These are phyloP conservation scores for Fusarium sp. DNA, from an alignment of 2,329 filamentous ascomycete species.

Conservation along the genomic window DNA sequence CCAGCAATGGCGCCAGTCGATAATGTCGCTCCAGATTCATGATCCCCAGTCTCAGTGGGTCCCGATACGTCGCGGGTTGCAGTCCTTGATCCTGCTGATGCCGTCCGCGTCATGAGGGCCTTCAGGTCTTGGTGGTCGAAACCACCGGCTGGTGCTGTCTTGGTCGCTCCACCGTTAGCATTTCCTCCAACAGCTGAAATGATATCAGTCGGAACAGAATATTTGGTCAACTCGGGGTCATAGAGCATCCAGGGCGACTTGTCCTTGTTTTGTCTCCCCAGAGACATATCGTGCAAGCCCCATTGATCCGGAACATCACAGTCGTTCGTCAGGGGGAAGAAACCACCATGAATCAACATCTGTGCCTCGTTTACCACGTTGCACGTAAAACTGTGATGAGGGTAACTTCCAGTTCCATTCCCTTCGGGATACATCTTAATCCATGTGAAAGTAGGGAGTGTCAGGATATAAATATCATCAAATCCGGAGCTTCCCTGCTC, in stretches of 20 bases:
- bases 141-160: conserved; percentile 59
- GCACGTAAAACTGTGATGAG: conserved; percentile 68
- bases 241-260: conserved; percentile 65
- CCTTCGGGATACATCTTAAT: conserved; percentile 64
- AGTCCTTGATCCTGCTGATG: conserved; percentile 59
- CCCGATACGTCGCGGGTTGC: conserved; percentile 61
- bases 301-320: conserved; percentile 66
- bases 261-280: conserved; percentile 62
- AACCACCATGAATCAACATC: conserved; percentile 73
- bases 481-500: conserved; percentile 61
- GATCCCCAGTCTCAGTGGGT: conserved; percentile 21
- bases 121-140: conserved; percentile 65
- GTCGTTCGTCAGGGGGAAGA: conserved; percentile 61
- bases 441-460: conserved; percentile 72
- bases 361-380: conserved; percentile 67
- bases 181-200: conserved; percentile 63
- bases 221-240: conserved; percentile 60
- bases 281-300: conserved; percentile 69
- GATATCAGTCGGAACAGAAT: conserved; percentile 65
- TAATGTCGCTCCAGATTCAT: conserved; percentile 35
- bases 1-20: conserved; percentile 59
- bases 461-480: conserved; percentile 72
- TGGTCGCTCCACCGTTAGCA: conserved; percentile 65
- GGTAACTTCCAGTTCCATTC: conserved; percentile 55
- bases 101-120: conserved; percentile 65